Conservation (phyloP, 805 yeast genomes). For the Zygotorulaspora florentina region DNA sequence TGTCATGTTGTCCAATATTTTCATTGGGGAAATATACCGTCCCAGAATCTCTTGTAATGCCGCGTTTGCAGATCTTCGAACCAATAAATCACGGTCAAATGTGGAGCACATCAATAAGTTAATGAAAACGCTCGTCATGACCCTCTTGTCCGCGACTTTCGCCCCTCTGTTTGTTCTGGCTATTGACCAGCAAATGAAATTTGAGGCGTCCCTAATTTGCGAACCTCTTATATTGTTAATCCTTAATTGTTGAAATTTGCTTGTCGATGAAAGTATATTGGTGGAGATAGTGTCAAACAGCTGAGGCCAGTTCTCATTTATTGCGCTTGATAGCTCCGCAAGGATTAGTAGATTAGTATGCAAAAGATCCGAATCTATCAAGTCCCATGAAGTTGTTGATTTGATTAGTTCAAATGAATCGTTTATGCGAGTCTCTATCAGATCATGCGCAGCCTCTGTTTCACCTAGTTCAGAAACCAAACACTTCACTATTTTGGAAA, state of each 20-base stretch:
- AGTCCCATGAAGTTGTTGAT: constrained; percentile 10
- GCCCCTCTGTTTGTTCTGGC: constrained; percentile 37
- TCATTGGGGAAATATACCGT: constrained; percentile 49
- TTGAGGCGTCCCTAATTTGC: constrained; percentile 78
- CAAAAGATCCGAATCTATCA: constrained; percentile 30
- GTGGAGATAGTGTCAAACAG: constrained; percentile 11
- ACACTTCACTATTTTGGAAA: constrained; percentile 43
- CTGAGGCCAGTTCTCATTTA: constrained; percentile 12
- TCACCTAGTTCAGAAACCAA: constrained; percentile 32
- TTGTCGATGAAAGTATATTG: constrained; percentile 40
- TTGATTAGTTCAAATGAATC: constrained; percentile 15
- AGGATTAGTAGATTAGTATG: constrained; percentile 36
- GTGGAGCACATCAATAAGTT: constrained; percentile 49
- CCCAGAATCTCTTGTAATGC: constrained; percentile 85
- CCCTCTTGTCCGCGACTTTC: not conserved
- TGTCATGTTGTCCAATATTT: constrained; percentile 30
- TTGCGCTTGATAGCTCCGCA: constrained; percentile 32
- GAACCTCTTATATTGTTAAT: constrained; percentile 53
- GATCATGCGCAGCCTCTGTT: constrained; percentile 18
- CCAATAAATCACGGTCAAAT: constrained; percentile 68
- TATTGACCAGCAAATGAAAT: constrained; percentile 80
- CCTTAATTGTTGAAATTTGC: constrained; percentile 56
- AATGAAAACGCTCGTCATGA: constrained; percentile 30
- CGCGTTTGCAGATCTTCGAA: constrained; percentile 80
- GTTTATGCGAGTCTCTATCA: constrained; percentile 31